A percentile compares a stretch with the other conserved stretches of the same genome.
These are phyloP conservation scores for Fusarium tjaetaba DNA, from an alignment of 2,329 filamentous ascomycete species.

Conservation along the genomic window DNA sequence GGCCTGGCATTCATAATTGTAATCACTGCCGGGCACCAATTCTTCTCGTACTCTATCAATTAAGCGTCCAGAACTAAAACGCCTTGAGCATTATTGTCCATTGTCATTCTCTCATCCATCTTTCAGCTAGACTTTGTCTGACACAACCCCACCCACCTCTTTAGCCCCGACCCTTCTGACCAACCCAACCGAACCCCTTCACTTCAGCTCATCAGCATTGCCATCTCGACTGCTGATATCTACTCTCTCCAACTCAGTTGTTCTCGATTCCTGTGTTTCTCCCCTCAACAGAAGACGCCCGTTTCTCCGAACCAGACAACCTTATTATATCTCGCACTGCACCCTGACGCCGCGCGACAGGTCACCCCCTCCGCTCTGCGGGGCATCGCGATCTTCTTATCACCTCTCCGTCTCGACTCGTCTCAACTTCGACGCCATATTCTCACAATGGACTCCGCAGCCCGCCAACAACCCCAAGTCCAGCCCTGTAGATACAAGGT, in stretches of 20 bases:
- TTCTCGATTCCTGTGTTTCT: background rate
- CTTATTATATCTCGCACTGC: background rate
- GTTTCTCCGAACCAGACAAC: background rate
- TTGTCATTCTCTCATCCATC: constrained; percentile 9
- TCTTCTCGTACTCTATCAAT: background rate
- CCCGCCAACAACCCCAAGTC: constrained; percentile 66
- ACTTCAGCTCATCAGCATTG: constrained; percentile 20
- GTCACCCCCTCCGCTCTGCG: constrained; percentile 19
- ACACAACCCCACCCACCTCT: constrained; percentile 30
- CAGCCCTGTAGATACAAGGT: constrained; percentile 99
- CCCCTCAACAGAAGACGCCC: background rate
- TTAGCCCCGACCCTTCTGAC: constrained; percentile 16
- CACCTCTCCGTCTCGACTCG: background rate
- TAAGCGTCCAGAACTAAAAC: constrained; percentile 4
- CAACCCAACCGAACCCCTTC: constrained; percentile 19
- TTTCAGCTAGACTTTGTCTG: constrained; percentile 29
- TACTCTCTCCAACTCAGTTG: background rate
- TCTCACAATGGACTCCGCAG: constrained; percentile 36
- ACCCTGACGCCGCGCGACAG: background rate
- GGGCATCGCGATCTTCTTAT: constrained; percentile 28
- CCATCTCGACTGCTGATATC: constrained; percentile 20
- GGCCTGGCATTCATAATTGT: background rate
- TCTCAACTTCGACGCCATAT: constrained; percentile 11
- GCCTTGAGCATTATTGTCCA: background rate
- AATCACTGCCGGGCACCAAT: background rate